These are phyloP conservation scores for Mycocentrospora acerina DNA, from an alignment of 2,329 filamentous ascomycete genomes.

Conservation along the genomic window DNA sequence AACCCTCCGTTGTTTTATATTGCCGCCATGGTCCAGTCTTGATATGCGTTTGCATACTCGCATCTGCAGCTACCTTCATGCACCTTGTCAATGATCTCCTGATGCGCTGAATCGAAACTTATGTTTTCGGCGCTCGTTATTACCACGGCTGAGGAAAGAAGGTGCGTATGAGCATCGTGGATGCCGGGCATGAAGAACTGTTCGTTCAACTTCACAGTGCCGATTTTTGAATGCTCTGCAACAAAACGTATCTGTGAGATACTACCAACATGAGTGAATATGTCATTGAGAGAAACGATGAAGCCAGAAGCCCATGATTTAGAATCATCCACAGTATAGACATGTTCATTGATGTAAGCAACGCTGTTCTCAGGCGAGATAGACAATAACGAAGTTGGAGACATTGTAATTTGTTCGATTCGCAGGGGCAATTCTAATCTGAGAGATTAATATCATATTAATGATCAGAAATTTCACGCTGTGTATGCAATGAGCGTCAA, in stretches of 20 bases:
- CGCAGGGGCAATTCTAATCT: too few species aligned
- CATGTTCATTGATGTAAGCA: constrained; percentile 32
- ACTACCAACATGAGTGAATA: constrained; percentile 27
- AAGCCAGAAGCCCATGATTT: constrained; percentile 29
- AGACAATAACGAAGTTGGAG: too few species aligned
- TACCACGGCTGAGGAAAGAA: constrained; percentile 29
- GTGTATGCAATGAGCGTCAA: too few species aligned
- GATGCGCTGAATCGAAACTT: constrained; percentile 22
- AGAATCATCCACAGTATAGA: constrained; percentile 29
- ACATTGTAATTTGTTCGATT: too few species aligned
- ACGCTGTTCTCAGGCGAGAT: constrained; percentile 6
- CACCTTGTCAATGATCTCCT: constrained; percentile 22
- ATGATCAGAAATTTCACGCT: too few species aligned
- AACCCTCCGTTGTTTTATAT: constrained; percentile 18
- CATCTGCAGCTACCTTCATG: constrained; percentile 30
- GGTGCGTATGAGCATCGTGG: constrained; percentile 41
- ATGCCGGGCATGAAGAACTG: constrained; percentile 42
- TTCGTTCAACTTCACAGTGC: constrained; percentile 28
- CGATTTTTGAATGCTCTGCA: constrained; percentile 12
- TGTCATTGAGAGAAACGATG: constrained; percentile 28
- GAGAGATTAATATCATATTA: too few species aligned
- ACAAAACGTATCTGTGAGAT: constrained; percentile 19
- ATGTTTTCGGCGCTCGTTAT: constrained; percentile 29
- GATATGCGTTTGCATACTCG: constrained; percentile 24
- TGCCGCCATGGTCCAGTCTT: constrained; percentile 25